Evolutionary conservation across 805 yeast genomes (phyloP).

Genomic region (Hermanozyma aechmeae): DNA sequence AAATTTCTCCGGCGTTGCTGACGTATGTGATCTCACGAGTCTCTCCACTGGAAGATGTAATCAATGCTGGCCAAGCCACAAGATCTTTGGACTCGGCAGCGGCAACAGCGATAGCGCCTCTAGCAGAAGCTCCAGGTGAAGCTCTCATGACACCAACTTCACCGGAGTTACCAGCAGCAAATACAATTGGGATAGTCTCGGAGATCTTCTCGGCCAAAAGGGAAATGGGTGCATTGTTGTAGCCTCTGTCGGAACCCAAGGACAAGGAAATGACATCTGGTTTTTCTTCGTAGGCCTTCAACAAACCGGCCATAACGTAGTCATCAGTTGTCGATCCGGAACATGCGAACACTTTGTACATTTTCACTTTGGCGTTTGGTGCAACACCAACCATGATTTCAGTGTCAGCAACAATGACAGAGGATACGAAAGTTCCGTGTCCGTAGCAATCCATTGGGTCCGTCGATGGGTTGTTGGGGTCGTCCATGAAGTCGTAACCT

Average conservation of each 20-base stretch:
- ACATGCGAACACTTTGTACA: constrained; percentile 1
- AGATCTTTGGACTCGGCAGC: constrained; percentile 1
- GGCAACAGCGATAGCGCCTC: too few species aligned
- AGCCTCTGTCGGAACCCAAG: neutral
- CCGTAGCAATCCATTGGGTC: too few species aligned
- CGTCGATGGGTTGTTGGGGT: too few species aligned
- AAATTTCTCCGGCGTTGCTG: constrained; percentile 1
- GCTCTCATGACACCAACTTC: constrained; percentile 1
- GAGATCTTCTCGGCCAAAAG: neutral
- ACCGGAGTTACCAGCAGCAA: constrained; percentile 1
- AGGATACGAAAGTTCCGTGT: constrained; percentile 1
- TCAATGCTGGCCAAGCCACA: constrained; percentile 1
- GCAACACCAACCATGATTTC: constrained; percentile 1
- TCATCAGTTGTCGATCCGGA: constrained; percentile 2
- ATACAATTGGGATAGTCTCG: constrained; percentile 1
- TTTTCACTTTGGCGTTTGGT: constrained; percentile 1
- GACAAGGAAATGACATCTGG: constrained; percentile 1
- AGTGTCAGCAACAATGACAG: constrained; percentile 1
- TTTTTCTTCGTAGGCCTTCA: constrained; percentile 1
- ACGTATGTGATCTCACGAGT: too few species aligned
- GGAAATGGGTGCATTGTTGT: neutral
- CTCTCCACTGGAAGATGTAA: constrained; percentile 1
- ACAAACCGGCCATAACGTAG: constrained; percentile 1
- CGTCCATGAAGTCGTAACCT: too few species aligned
- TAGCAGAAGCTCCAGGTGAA: constrained; percentile 2